phyloP scores from a whole-genome alignment of 225 moss, liverwort and hornwort genomes.

The Marchantia polymorpha region DNA sequence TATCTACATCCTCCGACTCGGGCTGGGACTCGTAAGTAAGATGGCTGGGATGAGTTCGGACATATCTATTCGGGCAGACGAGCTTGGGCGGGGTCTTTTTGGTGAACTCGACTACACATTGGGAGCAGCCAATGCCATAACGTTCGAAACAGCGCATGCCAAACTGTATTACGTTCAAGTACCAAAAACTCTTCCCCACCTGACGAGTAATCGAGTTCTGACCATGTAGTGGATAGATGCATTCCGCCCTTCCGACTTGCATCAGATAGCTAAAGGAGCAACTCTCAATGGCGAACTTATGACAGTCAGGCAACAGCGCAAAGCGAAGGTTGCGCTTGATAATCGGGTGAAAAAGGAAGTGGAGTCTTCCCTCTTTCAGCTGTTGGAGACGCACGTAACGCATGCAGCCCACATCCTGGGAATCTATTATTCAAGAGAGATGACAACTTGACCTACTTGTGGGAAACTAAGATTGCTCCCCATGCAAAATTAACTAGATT shows the following conservation, averaged over 20 bases:
- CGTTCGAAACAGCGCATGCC: constrained; percentile 61
- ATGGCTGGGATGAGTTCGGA: constrained; percentile 79
- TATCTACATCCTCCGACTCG: constrained; percentile 84
- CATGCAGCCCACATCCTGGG: constrained; percentile 96
- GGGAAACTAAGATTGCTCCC: too few relatives aligned
- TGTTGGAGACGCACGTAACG: constrained; percentile 90
- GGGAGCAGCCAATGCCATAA: constrained; percentile 74
- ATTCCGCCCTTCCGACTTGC: constrained; percentile 78
- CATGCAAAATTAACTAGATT: too few relatives aligned
- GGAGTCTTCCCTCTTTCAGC: constrained; percentile 78
- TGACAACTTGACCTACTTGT: constrained; percentile 71
- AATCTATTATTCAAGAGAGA: constrained; percentile 70
- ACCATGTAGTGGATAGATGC: constrained; percentile 97
- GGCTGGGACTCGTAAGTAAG: constrained; percentile 63
- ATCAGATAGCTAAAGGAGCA: constrained; percentile 57
- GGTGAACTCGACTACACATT: constrained; percentile 87
- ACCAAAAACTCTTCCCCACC: constrained; percentile 56
- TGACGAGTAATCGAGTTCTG: constrained; percentile 69
- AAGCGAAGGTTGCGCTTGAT: constrained; percentile 68
- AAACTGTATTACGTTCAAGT: constrained; percentile 67
- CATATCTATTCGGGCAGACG: constrained; percentile 79
- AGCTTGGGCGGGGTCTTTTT: constrained; percentile 86
- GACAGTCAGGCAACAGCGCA: constrained; percentile 51
- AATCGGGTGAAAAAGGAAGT: constrained; percentile 90
- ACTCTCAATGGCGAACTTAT: constrained; percentile 45